Evolutionary conservation across 305 asterid species (phyloP).

Genomic region (Fraxinus baroniana): DNA sequence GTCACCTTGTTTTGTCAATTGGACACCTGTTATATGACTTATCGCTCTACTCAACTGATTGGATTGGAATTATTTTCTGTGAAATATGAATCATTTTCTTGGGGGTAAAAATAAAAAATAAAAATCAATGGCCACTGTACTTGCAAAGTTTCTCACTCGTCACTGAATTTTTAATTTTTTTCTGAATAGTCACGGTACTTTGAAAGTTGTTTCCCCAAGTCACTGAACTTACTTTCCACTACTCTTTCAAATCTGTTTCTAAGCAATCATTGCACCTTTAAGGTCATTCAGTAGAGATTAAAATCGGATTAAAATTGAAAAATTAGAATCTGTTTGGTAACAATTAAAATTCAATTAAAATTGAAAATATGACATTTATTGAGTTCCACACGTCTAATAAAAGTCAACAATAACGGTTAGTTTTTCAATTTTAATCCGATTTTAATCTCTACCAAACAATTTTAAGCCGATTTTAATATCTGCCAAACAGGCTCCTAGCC

Average conservation of each 20-base stretch:
- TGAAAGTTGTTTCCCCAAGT: not conserved
- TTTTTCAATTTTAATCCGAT: too few species aligned
- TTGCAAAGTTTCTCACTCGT: not conserved
- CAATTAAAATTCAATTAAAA: too few species aligned
- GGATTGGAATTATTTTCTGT: not conserved
- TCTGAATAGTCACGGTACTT: not conserved
- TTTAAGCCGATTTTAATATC: too few species aligned
- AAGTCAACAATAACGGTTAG: too few species aligned
- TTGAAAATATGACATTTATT: too few species aligned
- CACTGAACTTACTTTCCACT: not conserved
- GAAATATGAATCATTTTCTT: not conserved
- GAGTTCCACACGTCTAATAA: too few species aligned
- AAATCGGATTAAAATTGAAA: too few species aligned
- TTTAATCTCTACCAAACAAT: too few species aligned
- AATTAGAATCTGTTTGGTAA: too few species aligned
- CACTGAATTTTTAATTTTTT: not conserved
- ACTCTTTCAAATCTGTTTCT: not conserved
- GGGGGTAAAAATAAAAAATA: not conserved
- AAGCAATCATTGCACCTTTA: not conserved
- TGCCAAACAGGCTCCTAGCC: too few species aligned
- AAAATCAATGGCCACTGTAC: not conserved
- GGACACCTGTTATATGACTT: not conserved
- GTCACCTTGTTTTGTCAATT: not conserved
- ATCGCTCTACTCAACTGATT: not conserved
- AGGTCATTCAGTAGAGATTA: not conserved